A percentile compares a stretch with the other conserved stretches of the same genome.
Evolutionary conservation across 169 alveolate genomes (phyloP).

Genomic region (Eimeria acervulina): DNA sequence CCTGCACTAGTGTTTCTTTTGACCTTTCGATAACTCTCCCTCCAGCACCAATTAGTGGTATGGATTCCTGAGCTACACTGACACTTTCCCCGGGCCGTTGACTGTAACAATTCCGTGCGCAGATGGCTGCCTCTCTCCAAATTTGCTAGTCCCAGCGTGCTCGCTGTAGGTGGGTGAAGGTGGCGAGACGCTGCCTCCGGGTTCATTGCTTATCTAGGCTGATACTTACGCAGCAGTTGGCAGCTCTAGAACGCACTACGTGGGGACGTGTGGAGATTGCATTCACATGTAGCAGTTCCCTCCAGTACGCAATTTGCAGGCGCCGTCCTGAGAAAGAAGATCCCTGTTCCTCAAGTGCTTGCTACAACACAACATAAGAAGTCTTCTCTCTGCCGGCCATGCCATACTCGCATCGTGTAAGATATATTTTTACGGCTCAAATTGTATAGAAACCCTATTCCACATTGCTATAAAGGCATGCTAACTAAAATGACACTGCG

Average conservation of each 20-base stretch:
- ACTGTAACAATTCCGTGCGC: not conserved
- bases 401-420: not conserved
- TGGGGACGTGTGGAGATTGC: not conserved
- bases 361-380: not conserved
- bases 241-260: not conserved
- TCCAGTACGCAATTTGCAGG: not conserved
- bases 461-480: not conserved
- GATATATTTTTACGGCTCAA: not conserved
- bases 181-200: not conserved
- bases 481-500: not conserved
- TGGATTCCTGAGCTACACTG: not conserved
- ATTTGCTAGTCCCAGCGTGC: not conserved
- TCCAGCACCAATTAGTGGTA: not conserved
- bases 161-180: not conserved
- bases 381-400: not conserved
- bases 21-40: too few species aligned
- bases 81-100: not conserved
- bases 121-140: not conserved
- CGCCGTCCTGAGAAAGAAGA: not conserved
- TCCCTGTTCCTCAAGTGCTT: not conserved
- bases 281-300: not conserved
- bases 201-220: not conserved
- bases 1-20: not conserved
- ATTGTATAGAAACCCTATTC: not conserved
- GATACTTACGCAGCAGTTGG: not conserved